These are phyloP conservation scores for Suaeda aralocaspica DNA, from an alignment of 148 eudicot genomes.

Conservation along the genomic window DNA sequence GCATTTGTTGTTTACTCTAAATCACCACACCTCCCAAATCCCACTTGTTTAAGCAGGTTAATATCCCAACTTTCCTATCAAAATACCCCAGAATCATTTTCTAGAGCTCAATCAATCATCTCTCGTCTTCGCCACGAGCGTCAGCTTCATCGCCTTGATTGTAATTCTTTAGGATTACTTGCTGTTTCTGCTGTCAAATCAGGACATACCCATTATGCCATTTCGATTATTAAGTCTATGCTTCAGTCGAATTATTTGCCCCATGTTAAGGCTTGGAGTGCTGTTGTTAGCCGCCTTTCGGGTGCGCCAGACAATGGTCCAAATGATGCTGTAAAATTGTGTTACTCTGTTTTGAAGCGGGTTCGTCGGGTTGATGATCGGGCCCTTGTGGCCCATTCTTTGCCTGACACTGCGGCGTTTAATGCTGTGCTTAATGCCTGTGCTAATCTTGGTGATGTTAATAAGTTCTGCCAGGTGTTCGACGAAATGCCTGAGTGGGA, in stretches of 20 bases:
- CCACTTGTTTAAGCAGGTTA: conserved; percentile 85
- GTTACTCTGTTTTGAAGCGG: conserved; percentile 38
- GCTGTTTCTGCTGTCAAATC: conserved; percentile 70
- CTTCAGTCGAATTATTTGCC: conserved; percentile 75
- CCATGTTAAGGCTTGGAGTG: conserved; percentile 94
- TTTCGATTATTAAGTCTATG: conserved; percentile 79
- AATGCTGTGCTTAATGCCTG: conserved; percentile 91
- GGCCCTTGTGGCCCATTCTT: conserved; percentile 34
- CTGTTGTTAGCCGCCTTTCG: conserved; percentile 74
- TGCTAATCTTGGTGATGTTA: conserved; percentile 62
- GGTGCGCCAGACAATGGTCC: conserved; percentile 72
- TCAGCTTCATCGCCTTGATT: conserved; percentile 88
- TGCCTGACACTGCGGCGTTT: conserved; percentile 77
- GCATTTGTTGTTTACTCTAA: conserved; percentile 64
- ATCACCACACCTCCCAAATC: conserved; percentile 48
- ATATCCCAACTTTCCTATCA: conserved; percentile 75
- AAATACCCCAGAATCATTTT: conserved; percentile 44
- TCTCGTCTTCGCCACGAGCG: conserved; percentile 70
- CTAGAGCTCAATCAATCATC: conserved; percentile 79
- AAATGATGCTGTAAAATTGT: conserved; percentile 47
- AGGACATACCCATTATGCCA: conserved; percentile 69
- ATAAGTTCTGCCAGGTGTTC: conserved; percentile 55
- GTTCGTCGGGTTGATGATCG: conserved; percentile 40
- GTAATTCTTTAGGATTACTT: conserved; percentile 82
- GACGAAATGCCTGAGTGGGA: conserved; percentile 66